Base-by-base conservation (phyloP, 2,329 filamentous ascomycete genomes). In the Exophiala sideris region DNA sequence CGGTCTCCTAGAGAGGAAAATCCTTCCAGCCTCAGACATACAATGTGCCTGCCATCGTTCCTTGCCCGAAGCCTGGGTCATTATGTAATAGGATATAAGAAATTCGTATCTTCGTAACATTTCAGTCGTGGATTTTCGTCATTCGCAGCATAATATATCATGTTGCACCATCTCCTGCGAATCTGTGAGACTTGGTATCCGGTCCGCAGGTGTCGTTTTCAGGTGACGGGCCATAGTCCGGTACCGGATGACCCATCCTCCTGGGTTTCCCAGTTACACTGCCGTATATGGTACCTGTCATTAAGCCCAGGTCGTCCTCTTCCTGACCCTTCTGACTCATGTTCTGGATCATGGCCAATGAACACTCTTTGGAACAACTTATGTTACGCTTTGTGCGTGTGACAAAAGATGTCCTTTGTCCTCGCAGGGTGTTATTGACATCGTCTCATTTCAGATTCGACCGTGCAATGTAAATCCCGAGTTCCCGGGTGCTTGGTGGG, bases 321-420 rank as follows among this genome's bases (percentile, higher is more conserved):
- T 29, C 7, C 24, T 29, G 24, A 29, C 24, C 24, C 24, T 29
- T 29, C 24, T 29, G 24, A 29, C 5, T 29, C 24, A 5, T 29
- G 24, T 49, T 49, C 36, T 50, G 48, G 49, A 36, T 50, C 45
- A 44, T 54, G 45, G 24, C 56, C 45, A 55, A 52, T 48, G 16
- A 24, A 42, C 48, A 18, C 12, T 29, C 32, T 39, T 42, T 20
- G 14, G 36, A 32, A 16, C 21, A 34, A 29, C 21, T 35, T 14
- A 34, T 56, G 45, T 49, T n/a, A 18, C 36, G 18, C 20, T 32
- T 45, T 33, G 9, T 21, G 36, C 21, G 41, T 53, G 11, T 29
- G 40, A 53, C 54, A 24, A 12, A 9, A 16, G n/a, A 39, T 50
- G 42, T 54, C 42, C 38, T 48, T 51, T 54, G 47, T 57, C 40